Evolutionary conservation across 2,329 filamentous ascomycete species (phyloP).

Genomic region (Curvularia verruculosa): DNA sequence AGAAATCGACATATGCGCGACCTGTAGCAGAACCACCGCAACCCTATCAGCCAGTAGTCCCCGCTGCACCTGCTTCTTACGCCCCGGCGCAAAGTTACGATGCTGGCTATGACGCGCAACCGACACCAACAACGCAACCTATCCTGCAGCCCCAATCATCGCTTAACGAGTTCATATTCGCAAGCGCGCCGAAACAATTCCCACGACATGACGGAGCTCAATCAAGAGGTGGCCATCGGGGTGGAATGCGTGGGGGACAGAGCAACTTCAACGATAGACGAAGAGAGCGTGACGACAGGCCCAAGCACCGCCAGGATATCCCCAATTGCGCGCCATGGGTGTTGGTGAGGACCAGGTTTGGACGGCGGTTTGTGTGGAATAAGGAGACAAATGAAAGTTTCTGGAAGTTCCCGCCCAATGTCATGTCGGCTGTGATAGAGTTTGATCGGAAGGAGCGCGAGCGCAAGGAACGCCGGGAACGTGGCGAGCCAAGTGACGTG

Average conservation of each 20-base stretch:
- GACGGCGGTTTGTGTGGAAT: constrained; percentile 89
- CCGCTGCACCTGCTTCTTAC: constrained; percentile 12
- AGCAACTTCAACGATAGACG: constrained; percentile 65
- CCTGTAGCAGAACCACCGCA: constrained; percentile 53
- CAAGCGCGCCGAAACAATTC: constrained; percentile 31
- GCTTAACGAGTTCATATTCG: constrained; percentile 57
- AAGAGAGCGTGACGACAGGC: constrained; percentile 77
- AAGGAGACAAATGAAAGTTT: constrained; percentile 83
- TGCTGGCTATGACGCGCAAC: constrained; percentile 36
- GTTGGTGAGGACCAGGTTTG: constrained; percentile 89
- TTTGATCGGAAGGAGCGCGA: constrained; percentile 76
- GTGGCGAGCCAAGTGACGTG: constrained; percentile 46
- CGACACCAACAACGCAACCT: constrained; percentile 60
- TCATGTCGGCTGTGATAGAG: constrained; percentile 74
- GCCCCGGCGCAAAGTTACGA: constrained; percentile 15
- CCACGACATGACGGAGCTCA: constrained; percentile 22
- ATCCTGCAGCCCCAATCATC: constrained; percentile 47
- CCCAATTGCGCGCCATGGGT: constrained; percentile 87
- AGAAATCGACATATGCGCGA: constrained; percentile 84
- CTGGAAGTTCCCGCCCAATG: constrained; percentile 90
- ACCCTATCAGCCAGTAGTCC: constrained; percentile 5
- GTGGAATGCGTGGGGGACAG: constrained; percentile 53
- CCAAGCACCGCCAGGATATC: constrained; percentile 78
- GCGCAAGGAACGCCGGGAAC: constrained; percentile 63
- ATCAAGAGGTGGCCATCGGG: constrained; percentile 47